Evolutionary conservation across 208 protist genomes (phyloP).

Genomic region (Leishmania tarentolae): DNA sequence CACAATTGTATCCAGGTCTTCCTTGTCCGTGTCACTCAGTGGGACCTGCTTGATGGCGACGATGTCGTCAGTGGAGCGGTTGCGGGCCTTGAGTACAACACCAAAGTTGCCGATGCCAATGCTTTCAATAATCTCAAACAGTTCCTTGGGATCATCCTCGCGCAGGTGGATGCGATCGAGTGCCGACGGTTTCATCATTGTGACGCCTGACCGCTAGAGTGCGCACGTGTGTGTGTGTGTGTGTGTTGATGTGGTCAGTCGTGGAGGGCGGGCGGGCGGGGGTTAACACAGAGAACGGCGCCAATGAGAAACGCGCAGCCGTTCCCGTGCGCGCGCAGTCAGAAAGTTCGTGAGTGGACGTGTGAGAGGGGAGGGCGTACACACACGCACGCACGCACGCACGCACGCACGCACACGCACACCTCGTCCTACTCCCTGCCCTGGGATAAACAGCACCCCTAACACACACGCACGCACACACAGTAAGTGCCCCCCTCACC

Average conservation of each 20-base stretch:
- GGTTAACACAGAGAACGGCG: not conserved
- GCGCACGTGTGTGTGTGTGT: not conserved
- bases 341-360: not conserved
- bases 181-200: conserved; percentile 34
- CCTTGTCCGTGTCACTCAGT: conserved; percentile 66
- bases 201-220: not conserved
- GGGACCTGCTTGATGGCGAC: conserved; percentile 92
- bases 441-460: not conserved
- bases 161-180: conserved; percentile 67
- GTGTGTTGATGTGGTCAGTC: not conserved
- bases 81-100: conserved; percentile 96
- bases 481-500: not conserved
- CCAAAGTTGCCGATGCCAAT: conserved; percentile 96
- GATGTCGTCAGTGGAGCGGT: conserved; percentile 70
- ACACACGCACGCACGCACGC: too few relatives aligned
- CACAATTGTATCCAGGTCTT: conserved; percentile 75
- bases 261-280: too few relatives aligned
- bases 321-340: not conserved
- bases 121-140: conserved; percentile 82
- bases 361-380: too few relatives aligned
- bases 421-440: not conserved
- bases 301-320: too few relatives aligned
- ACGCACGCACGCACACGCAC: too few relatives aligned
- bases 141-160: conserved; percentile 73
- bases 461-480: too few relatives aligned